Evolutionary conservation across 1,139 yeast genomes (phyloP).

Genomic region (Blastobotrys arbuscula): DNA sequence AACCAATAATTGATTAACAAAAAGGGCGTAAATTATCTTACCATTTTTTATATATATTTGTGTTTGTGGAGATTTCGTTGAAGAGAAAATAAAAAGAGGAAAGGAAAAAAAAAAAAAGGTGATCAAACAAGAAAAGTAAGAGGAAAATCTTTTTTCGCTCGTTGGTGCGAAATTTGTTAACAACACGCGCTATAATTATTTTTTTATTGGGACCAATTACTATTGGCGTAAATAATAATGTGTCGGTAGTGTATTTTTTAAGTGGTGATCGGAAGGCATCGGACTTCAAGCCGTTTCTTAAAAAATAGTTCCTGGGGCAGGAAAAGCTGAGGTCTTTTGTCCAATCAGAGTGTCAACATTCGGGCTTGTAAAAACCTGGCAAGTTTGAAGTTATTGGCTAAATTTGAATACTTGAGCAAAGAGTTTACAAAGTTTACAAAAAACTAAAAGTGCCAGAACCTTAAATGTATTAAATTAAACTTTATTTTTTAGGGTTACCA

Average conservation of each 20-base stretch:
- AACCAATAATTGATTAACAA: not conserved
- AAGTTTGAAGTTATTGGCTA: too few species aligned
- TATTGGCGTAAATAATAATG: not conserved
- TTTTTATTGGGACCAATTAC: not conserved
- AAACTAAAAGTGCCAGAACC: too few species aligned
- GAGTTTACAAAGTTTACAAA: too few species aligned
- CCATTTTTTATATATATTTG: constrained; percentile 7
- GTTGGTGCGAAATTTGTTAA: not conserved
- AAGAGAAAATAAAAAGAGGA: not conserved
- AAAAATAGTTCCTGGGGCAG: too few species aligned
- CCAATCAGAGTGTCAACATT: too few species aligned
- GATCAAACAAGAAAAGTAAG: not conserved
- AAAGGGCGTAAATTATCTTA: not conserved
- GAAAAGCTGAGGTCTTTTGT: too few species aligned
- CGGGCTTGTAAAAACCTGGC: too few species aligned
- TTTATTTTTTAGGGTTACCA: too few species aligned
- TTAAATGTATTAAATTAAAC: too few species aligned
- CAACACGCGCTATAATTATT: too few species aligned
- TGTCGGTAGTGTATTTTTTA: not conserved
- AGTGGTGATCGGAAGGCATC: not conserved
- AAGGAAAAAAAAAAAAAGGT: not conserved
- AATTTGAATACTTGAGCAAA: too few species aligned
- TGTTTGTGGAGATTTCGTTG: not conserved
- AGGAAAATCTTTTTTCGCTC: not conserved
- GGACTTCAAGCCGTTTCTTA: too few species aligned